These are phyloP conservation scores for Stylonectria norvegica DNA, from an alignment of 2,329 filamentous ascomycete genomes.

Conservation along the genomic window DNA sequence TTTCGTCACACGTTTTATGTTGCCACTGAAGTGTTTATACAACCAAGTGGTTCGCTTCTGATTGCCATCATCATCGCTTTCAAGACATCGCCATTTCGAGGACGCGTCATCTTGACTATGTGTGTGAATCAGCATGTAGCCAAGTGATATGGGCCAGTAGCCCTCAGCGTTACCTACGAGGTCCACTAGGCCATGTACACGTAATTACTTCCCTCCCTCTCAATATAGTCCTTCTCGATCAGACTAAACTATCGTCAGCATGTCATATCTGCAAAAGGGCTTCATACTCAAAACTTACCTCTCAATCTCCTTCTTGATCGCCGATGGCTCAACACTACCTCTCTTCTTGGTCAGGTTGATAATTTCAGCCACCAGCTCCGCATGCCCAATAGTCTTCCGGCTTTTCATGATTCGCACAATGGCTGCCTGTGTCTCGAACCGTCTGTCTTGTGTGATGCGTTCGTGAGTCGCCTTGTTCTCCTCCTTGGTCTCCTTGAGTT, in stretches of 20 bases:
- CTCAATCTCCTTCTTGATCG: slow-evolving; percentile 98
- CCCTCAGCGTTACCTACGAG: too few relatives aligned
- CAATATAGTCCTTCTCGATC: slow-evolving; percentile 91
- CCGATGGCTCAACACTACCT: slow-evolving; percentile 77
- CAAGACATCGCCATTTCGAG: too few relatives aligned
- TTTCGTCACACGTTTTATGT: too few relatives aligned
- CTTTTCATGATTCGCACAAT: slow-evolving; percentile 98
- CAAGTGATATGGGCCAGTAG: too few relatives aligned
- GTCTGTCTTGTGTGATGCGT: slow-evolving; percentile 80
- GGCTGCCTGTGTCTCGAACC: slow-evolving; percentile 95
- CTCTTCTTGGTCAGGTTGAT: slow-evolving; percentile 85
- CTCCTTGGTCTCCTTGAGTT: slow-evolving; percentile 90
- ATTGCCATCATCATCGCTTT: too few relatives aligned
- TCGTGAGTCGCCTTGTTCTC: slow-evolving; percentile 95
- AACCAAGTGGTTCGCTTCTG: too few relatives aligned
- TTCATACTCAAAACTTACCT: slow-evolving; percentile 68
- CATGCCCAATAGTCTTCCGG: slow-evolving; percentile 79
- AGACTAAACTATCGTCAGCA: slow-evolving; percentile 49
- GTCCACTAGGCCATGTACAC: slow-evolving; percentile 66
- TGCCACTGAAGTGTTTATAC: too few relatives aligned
- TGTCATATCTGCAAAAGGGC: background rate
- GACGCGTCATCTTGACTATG: too few relatives aligned
- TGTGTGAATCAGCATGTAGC: too few relatives aligned
- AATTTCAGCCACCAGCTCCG: slow-evolving; percentile 85
- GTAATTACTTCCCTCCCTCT: slow-evolving; percentile 70